phyloP scores from a whole-genome alignment of 306 rosid species.

The Acacia acuminata region DNA sequence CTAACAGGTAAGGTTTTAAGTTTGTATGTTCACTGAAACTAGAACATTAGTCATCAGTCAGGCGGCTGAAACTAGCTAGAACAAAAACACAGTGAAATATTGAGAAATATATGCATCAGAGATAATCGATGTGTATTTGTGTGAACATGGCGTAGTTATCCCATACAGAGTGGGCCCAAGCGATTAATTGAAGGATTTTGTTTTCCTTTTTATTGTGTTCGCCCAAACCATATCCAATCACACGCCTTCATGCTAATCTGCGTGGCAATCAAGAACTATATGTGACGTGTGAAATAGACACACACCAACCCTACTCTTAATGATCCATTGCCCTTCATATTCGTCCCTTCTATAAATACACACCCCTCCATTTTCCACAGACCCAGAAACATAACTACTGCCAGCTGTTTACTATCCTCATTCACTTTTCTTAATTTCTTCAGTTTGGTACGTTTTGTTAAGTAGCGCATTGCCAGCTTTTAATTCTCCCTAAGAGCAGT shows the following conservation, averaged over 20 bases:
- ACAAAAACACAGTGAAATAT: neutral
- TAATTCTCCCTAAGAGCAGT: neutral
- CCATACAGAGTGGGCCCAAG: neutral
- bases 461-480: neutral
- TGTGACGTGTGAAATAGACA: neutral
- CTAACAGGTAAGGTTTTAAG: neutral
- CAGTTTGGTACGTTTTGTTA: neutral
- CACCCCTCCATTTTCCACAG: neutral
- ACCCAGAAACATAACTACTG: neutral
- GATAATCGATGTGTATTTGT: neutral
- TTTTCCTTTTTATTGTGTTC: neutral
- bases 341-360: neutral
- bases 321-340: neutral
- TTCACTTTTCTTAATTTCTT: neutral
- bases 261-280: neutral
- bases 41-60: no score
- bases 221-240: neutral
- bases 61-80: neutral
- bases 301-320: neutral
- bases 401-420: neutral
- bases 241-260: neutral
- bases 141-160: neutral
- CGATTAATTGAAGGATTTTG: neutral
- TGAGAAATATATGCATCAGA: neutral
- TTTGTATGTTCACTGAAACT: neutral